phyloP scores from a whole-genome alignment of 2,329 filamentous ascomycete genomes.

The Beauveria australis region DNA sequence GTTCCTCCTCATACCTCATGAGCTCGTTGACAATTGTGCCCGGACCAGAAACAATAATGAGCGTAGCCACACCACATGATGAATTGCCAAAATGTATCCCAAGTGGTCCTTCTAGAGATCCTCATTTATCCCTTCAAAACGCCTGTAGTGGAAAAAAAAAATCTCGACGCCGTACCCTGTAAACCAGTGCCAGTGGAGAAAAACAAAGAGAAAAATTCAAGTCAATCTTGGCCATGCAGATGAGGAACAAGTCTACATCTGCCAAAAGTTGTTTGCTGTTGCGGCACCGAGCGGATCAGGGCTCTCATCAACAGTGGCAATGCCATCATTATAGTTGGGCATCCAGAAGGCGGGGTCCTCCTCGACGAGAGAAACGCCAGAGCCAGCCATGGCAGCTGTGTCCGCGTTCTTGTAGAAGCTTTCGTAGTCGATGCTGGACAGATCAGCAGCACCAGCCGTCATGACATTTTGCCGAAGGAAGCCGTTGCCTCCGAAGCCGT shows the following conservation, averaged over 20 bases:
- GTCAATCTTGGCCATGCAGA: not conserved
- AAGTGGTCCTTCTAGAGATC: slow-evolving; percentile 9
- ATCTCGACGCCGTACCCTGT: slow-evolving; percentile 1
- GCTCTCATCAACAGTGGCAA: slow-evolving; percentile 28
- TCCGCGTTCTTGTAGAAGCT: slow-evolving; percentile 45
- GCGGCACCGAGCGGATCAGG: slow-evolving; percentile 25
- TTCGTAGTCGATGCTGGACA: slow-evolving; percentile 46
- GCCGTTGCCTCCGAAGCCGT: slow-evolving; percentile 37
- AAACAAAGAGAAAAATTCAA: not conserved
- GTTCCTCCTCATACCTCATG: slow-evolving; percentile 3
- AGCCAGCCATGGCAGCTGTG: slow-evolving; percentile 31
- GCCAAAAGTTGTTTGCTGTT: slow-evolving; percentile 27
- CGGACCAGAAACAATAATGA: not conserved
- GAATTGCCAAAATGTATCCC: slow-evolving; percentile 3
- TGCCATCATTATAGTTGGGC: slow-evolving; percentile 33
- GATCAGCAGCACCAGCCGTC: slow-evolving; percentile 29
- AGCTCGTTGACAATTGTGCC: not conserved
- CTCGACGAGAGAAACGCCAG: slow-evolving; percentile 42
- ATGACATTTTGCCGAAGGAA: slow-evolving; percentile 39
- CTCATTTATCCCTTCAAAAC: slow-evolving; percentile 7
- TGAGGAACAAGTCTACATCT: slow-evolving; percentile 18
- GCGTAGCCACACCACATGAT: slow-evolving; percentile 3
- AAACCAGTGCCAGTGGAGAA: not conserved
- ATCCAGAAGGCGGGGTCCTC: slow-evolving; percentile 44
- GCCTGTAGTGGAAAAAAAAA: slow-evolving; percentile 2